Conservation (phyloP, 441 rosid species). For the Eugenia klotzschiana region DNA sequence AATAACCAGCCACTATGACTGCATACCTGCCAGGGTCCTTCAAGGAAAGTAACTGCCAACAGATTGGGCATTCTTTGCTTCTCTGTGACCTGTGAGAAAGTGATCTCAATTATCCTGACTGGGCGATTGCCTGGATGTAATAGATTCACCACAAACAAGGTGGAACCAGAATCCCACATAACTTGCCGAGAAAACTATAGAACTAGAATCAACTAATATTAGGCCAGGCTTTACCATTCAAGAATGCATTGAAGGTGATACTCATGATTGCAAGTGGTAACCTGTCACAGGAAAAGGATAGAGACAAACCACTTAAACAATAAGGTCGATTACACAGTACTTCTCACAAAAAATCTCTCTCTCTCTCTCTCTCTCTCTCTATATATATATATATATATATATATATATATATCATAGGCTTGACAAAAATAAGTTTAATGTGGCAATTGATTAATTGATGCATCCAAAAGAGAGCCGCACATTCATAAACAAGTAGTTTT, state of each 20-base stretch:
- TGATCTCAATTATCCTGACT: neutral
- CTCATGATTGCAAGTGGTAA: conserved; percentile 78
- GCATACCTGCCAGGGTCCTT: conserved; percentile 61
- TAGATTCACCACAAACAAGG: neutral
- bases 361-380: too few species aligned
- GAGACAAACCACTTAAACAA: neutral
- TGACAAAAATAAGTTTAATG: neutral
- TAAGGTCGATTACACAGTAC: neutral
- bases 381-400: too few species aligned
- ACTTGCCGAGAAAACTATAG: neutral
- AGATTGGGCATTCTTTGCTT: conserved; percentile 89
- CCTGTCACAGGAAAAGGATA: conserved; percentile 15
- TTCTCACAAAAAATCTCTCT: too few species aligned
- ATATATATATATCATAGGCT: neutral
- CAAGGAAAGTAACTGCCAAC: conserved; percentile 57
- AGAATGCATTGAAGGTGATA: conserved; percentile 90
- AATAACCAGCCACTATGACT: neutral
- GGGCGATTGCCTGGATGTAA: neutral
- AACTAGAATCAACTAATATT: neutral
- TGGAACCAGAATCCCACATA: neutral
- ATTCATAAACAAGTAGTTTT: neutral
- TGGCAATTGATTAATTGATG: neutral
- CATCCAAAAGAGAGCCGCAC: neutral
- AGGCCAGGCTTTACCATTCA: conserved; percentile 29
- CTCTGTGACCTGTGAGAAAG: conserved; percentile 58